Evolutionary conservation across 2,329 filamentous ascomycete genomes (phyloP).

Genomic region (Fusarium nygamai): DNA sequence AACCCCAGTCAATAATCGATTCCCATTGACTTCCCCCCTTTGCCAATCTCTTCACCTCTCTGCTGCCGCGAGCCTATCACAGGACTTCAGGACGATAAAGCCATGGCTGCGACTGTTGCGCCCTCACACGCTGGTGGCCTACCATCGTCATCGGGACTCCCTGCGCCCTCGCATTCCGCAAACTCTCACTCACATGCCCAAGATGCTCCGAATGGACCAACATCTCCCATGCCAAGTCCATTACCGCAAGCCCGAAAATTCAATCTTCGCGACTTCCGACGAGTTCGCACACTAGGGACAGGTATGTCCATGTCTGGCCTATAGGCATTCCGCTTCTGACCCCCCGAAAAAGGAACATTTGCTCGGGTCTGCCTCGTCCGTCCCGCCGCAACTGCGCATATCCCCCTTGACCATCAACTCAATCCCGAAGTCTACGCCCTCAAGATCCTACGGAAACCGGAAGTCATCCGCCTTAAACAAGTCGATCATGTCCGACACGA

Average conservation of each 20-base stretch:
- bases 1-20: conserved; percentile 20
- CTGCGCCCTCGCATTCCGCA: conserved; percentile 34
- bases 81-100: neutral
- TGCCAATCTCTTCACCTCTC: neutral
- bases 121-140: conserved; percentile 44
- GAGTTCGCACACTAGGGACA: conserved; percentile 80
- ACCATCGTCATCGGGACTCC: conserved; percentile 37
- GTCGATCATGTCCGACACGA: conserved; percentile 89
- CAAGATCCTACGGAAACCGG: conserved; percentile 79
- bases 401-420: conserved; percentile 47
- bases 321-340: conserved; percentile 1
- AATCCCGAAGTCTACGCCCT: conserved; percentile 74
- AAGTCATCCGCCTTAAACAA: conserved; percentile 84
- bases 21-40: neutral
- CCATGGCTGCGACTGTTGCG: conserved; percentile 48
- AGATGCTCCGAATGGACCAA: conserved; percentile 17
- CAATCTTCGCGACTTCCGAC: conserved; percentile 68
- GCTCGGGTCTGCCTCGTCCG: conserved; percentile 83
- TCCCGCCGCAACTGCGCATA: conserved; percentile 63
- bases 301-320: conserved; percentile 57
- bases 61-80: neutral
- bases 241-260: conserved; percentile 45
- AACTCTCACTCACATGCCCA: conserved; percentile 31
- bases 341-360: conserved; percentile 70
- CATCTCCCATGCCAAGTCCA: conserved; percentile 29